Conservation (phyloP, 1,139 yeast species). For the Suhomyces bokatorum region DNA sequence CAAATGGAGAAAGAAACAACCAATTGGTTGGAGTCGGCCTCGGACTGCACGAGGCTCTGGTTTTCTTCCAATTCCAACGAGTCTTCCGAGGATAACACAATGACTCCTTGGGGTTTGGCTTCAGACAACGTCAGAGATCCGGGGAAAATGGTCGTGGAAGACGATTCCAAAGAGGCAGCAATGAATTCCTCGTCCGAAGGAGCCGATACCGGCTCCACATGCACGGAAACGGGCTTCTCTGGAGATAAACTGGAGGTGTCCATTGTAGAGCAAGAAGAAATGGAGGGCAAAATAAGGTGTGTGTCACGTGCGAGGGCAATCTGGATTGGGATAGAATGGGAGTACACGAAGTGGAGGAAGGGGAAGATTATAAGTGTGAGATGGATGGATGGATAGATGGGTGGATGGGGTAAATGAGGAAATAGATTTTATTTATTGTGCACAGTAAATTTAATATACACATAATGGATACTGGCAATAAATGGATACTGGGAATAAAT, state of each 20-base stretch:
- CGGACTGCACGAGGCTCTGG: background rate
- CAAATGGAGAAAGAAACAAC: constrained; percentile 19
- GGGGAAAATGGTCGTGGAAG: background rate
- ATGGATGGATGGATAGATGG: too few species aligned
- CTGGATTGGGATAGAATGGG: background rate
- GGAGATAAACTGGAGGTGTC: background rate
- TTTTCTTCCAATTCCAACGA: constrained; percentile 3
- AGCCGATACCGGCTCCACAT: background rate
- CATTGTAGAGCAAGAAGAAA: background rate
- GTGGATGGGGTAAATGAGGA: too few species aligned
- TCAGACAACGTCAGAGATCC: background rate
- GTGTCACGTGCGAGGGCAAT: background rate
- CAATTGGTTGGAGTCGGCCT: background rate
- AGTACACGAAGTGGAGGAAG: too few species aligned
- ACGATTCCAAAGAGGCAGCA: background rate
- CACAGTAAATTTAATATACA: too few species aligned
- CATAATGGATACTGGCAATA: too few species aligned
- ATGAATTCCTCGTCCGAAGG: background rate
- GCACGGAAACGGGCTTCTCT: background rate
- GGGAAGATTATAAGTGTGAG: too few species aligned
- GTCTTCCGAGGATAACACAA: constrained; percentile 8
- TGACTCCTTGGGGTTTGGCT: constrained; percentile 4
- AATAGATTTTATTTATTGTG: too few species aligned
- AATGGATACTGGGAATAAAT: too few species aligned
- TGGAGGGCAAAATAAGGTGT: background rate